Conservation (phyloP, 257 asterid species). For the Solanum peruvianum region DNA sequence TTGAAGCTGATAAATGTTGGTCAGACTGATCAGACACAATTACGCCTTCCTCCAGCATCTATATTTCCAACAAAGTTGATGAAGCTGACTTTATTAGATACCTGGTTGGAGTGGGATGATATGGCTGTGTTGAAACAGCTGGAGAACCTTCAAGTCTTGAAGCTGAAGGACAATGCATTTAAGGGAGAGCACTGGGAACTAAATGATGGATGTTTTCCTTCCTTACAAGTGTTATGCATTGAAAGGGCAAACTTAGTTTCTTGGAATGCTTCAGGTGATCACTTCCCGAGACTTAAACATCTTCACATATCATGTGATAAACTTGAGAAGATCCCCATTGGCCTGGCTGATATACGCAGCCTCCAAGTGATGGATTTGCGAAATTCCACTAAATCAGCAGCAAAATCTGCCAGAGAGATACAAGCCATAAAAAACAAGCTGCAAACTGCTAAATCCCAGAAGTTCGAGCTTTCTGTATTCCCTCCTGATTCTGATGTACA, state of each 20-base stretch:
- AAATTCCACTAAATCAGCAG: slow-evolving; percentile 7
- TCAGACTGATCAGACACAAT: background rate
- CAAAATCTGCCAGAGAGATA: slow-evolving; percentile 13
- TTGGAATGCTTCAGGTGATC: slow-evolving; percentile 13
- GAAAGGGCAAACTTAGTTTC: slow-evolving; percentile 4
- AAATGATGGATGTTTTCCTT: slow-evolving; percentile 5
- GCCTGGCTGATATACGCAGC: slow-evolving; percentile 12
- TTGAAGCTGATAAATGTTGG: slow-evolving; percentile 33
- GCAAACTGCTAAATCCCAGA: background rate
- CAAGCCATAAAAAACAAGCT: background rate
- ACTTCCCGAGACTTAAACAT: slow-evolving; percentile 11
- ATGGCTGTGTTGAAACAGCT: slow-evolving; percentile 12
- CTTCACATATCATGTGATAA: slow-evolving; percentile 15
- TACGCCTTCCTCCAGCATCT: background rate
- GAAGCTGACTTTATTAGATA: slow-evolving; percentile 4
- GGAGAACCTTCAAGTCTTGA: slow-evolving; percentile 6
- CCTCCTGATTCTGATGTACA: background rate
- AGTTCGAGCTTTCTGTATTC: background rate
- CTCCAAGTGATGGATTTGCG: slow-evolving; percentile 6
- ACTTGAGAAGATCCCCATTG: slow-evolving; percentile 15
- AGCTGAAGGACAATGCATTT: slow-evolving; percentile 16
- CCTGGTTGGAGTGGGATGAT: slow-evolving; percentile 7
- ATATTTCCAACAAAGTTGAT: background rate
- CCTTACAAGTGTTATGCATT: slow-evolving; percentile 9
- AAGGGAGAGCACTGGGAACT: slow-evolving; percentile 7